Percentiles rank a stretch among this genome's conserved stretches.
Evolutionary conservation across 345 rosid genomes (phyloP).

Genomic region (Excoecaria cochinchinensis): DNA sequence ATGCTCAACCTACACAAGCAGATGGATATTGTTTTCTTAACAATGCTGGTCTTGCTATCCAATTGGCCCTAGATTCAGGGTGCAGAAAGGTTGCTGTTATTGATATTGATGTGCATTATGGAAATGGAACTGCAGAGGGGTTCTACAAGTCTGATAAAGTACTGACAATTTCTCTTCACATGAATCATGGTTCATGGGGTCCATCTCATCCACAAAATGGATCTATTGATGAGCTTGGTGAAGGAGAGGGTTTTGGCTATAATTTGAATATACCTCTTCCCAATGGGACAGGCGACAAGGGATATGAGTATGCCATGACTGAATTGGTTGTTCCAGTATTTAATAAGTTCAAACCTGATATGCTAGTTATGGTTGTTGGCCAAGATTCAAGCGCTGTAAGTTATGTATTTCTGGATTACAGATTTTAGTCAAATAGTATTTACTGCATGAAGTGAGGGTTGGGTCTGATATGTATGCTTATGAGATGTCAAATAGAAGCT

Average conservation of each 20-base stretch:
- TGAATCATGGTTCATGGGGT: slow-evolving; percentile 99
- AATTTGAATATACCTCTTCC: slow-evolving; percentile 85
- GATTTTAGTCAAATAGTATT: background rate
- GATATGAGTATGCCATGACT: slow-evolving; percentile 62
- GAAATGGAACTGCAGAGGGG: slow-evolving; percentile 92
- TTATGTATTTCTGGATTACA: slow-evolving; percentile 14
- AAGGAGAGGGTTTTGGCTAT: slow-evolving; percentile 72
- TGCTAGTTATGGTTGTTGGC: slow-evolving; percentile 73
- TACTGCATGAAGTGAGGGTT: background rate
- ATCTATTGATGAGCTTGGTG: slow-evolving; percentile 69
- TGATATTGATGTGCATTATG: slow-evolving; percentile 89
- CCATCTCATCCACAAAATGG: slow-evolving; percentile 87
- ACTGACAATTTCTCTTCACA: slow-evolving; percentile 83
- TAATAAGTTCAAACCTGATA: slow-evolving; percentile 49
- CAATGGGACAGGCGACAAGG: slow-evolving; percentile 82
- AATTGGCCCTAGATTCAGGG: slow-evolving; percentile 58
- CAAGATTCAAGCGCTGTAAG: slow-evolving; percentile 97
- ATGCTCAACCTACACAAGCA: slow-evolving; percentile 80
- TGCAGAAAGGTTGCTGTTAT: slow-evolving; percentile 54
- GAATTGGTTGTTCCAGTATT: slow-evolving; percentile 68
- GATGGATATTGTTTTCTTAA: slow-evolving; percentile 93
- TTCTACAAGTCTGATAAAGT: slow-evolving; percentile 58
- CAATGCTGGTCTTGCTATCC: slow-evolving; percentile 76
- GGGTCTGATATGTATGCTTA: background rate
- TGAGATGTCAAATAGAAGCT: background rate